phyloP scores from a whole-genome alignment of 805 yeast species.

The Metschnikowia koreensis region DNA sequence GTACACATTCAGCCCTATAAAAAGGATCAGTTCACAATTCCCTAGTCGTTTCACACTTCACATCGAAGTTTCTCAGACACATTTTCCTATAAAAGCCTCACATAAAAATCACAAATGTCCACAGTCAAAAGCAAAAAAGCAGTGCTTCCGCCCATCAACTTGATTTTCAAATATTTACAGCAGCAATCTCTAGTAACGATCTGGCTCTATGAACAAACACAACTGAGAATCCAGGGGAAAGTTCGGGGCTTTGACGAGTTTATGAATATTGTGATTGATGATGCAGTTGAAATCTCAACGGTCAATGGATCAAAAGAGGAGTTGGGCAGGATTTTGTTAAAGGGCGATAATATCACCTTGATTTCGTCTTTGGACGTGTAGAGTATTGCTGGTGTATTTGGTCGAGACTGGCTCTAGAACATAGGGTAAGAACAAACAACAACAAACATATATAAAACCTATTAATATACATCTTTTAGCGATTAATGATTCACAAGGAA shows the following conservation, averaged over 20 bases:
- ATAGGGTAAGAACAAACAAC: neutral
- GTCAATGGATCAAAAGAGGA: constrained; percentile 48
- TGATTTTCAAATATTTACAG: constrained; percentile 83
- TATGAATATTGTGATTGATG: constrained; percentile 75
- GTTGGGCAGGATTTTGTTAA: constrained; percentile 76
- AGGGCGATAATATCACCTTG: constrained; percentile 91
- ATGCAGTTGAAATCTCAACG: constrained; percentile 60
- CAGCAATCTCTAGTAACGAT: constrained; percentile 75
- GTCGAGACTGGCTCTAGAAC: neutral
- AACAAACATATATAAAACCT: neutral
- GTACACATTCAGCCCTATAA: no score
- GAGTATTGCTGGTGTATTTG: neutral
- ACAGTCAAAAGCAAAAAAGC: constrained; percentile 26
- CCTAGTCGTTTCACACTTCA: no score
- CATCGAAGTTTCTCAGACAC: neutral
- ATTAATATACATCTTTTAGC: no score
- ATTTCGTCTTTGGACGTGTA: constrained; percentile 44
- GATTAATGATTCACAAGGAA: no score
- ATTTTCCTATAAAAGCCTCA: neutral
- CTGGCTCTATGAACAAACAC: constrained; percentile 88
- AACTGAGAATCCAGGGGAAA: constrained; percentile 73
- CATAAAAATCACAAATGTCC: constrained; percentile 10
- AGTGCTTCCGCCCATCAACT: constrained; percentile 87
- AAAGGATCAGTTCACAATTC: no score
- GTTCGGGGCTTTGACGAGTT: constrained; percentile 95